Percentiles rank a stretch among this genome's conserved stretches.
Evolutionary conservation across 2,329 filamentous ascomycete species (phyloP).

Genomic region (Verticillium longisporum): DNA sequence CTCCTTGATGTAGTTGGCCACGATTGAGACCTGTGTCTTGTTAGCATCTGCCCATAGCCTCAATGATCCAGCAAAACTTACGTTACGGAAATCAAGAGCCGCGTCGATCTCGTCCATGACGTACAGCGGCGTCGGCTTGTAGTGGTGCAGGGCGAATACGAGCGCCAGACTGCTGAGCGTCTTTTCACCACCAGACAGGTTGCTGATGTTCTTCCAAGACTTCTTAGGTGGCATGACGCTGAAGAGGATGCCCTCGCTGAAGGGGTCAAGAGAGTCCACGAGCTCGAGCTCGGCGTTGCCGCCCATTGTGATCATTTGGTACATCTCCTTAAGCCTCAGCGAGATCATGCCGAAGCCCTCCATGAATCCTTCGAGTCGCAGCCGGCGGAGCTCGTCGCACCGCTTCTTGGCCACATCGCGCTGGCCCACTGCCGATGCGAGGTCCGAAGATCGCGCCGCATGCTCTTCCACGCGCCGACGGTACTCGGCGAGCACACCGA

Average conservation of each 20-base stretch:
- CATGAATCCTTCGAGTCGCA: constrained; percentile 96
- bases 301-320: constrained; percentile 99
- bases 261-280: constrained; percentile 92
- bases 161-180: constrained; percentile 87
- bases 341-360: constrained; percentile 94
- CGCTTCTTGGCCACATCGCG: constrained; percentile 87
- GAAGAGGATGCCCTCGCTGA: constrained; percentile 94
- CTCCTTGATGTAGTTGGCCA: constrained; percentile 98
- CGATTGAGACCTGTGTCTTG: constrained; percentile 74
- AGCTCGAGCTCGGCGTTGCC: constrained; percentile 96
- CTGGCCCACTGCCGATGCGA: constrained; percentile 67
- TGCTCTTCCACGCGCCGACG: constrained; percentile 80
- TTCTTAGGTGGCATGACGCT: constrained; percentile 99
- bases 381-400: constrained; percentile 82
- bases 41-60: constrained; percentile 3
- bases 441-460: constrained; percentile 71
- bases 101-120: constrained; percentile 99
- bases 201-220: constrained; percentile 99
- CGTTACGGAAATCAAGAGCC: constrained; percentile 94
- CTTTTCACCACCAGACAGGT: constrained; percentile 94
- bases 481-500: constrained; percentile 84
- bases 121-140: constrained; percentile 94
- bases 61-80: constrained; percentile 41
- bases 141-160: constrained; percentile 97
- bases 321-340: constrained; percentile 96